phyloP scores from a whole-genome alignment of 148 eudicot species.

The Nepenthes gracilis region DNA sequence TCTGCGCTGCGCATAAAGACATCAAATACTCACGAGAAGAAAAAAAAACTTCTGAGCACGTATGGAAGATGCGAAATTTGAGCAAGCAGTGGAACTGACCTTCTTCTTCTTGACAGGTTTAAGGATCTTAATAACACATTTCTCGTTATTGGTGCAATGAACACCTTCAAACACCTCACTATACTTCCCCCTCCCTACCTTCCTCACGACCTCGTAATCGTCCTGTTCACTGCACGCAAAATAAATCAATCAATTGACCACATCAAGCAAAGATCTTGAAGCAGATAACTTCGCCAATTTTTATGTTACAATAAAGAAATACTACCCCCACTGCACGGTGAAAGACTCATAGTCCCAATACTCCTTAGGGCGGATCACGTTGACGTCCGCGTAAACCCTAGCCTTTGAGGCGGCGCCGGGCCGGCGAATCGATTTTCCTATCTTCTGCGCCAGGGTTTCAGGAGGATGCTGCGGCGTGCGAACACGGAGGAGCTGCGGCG shows the following conservation, averaged over 20 bases:
- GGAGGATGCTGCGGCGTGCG: slow-evolving; percentile 11
- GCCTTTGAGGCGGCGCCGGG: slow-evolving; percentile 86
- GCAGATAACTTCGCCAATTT: not conserved
- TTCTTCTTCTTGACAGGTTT: slow-evolving; percentile 97
- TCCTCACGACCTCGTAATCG: slow-evolving; percentile 91
- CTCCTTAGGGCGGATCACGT: slow-evolving; percentile 74
- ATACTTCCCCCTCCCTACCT: slow-evolving; percentile 93
- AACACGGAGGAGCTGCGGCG: slow-evolving; percentile 8
- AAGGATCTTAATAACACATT: slow-evolving; percentile 85
- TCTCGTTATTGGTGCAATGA: slow-evolving; percentile 63
- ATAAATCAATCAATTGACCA: slow-evolving; percentile 6
- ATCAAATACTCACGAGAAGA: too few species aligned
- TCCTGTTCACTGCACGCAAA: slow-evolving; percentile 58
- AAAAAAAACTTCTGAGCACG: too few species aligned
- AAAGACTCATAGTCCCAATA: slow-evolving; percentile 92
- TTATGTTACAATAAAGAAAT: not conserved
- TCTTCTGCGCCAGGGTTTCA: slow-evolving; percentile 82
- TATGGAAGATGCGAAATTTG: too few species aligned
- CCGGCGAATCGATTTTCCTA: slow-evolving; percentile 74
- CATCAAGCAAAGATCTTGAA: slow-evolving; percentile 1
- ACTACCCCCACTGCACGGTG: slow-evolving; percentile 90
- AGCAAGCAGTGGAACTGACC: slow-evolving; percentile 18
- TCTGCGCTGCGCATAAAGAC: too few species aligned
- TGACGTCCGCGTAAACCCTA: slow-evolving; percentile 79
- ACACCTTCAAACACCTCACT: slow-evolving; percentile 94